Base-by-base conservation (phyloP, 1,284 basidiomycete genomes). In the Pascua guehoae region DNA sequence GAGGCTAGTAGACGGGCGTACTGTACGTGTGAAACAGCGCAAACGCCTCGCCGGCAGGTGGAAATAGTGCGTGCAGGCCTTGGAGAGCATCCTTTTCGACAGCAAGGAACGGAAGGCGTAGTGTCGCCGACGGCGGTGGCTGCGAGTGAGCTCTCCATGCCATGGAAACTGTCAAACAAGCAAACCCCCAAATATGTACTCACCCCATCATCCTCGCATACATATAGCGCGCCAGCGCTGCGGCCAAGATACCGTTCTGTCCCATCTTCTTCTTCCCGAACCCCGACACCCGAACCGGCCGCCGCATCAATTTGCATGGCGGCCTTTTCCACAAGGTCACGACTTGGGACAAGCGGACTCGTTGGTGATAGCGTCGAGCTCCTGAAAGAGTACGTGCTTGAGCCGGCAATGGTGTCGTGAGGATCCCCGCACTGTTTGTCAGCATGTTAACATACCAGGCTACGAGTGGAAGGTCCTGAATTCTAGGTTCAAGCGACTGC, bases 171-270 rank as follows among this genome's bases (percentile, higher is more conserved):
- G 24, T 32, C 24, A 32, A 32, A 32, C 24, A 32, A 32, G 24
- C 24, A 32, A 32, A 32, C 24, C 24, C 24, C 24, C 7, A 3
- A 32, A 7, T 14, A 9, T 9, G 17, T 14, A 17, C 51, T 2
- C n/a, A 60, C 58, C 51, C 58, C 53, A 7, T 54, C 57, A 17
- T 60, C 57, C 16, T 66, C 64, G 24, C 56, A 58, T 5, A 64
- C 47, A 41, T 62, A 62, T 12, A 66, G 40, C 1, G 64, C 54
- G 1, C 64, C 64, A 8, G 64, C 64, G 8, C 64, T 62, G 8
- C 64, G 48, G 12, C 64, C 64, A 8, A 62, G 54, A 39, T 56
- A 66, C 46, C 56, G 56, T 41, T 53, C 49, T 8, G 57, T 57
- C 18, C 59, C 60, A 5, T 57, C 45, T 2, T 49, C 53, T 5